Evolutionary conservation across 2,329 filamentous ascomycete genomes (phyloP), one percentile per base, ranked within the genome.

Genomic region (Claviceps monticola): DNA sequence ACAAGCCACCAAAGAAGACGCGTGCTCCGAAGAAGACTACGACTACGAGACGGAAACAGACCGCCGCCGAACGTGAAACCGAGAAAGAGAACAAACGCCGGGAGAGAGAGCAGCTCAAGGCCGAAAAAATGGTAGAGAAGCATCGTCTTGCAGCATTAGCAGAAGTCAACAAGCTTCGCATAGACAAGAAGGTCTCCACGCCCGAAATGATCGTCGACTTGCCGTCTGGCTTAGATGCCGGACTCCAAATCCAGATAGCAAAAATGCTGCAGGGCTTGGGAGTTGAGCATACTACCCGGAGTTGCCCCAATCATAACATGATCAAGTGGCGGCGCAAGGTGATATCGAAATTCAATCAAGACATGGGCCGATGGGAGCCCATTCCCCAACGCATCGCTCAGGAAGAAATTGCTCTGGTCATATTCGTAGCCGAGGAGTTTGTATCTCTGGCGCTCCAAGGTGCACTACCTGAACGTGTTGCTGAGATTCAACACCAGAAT

Each of bases 141-240:
- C 76, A 82, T 56, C 71, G 72, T 3, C 79, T 78, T 11, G 77
- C 79, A 6, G 83, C 86, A 7, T 67, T 90, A 21, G 79, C 80
- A 3, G 81, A 86, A 56, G 84, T 82, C 43, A 91, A 91, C 66
- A 88, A 84, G 60, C 68, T 83, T 9, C 80, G 80, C 49, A 80
- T 79, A 0, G 82, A 88, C 66, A 88, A 87, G 67, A 88, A 86
- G 58, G 69, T 82, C 0, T 84, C 85, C 0, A 78, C 81, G 0
- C 76, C 76, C 0, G 86, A 93, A 64, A 91, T 93, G 86, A 82
- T 91, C 49, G 74, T 88, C 1, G 79, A 87, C 58, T 69, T 91
- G 23, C 77, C 86, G 0, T 66, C 68, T 0, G 74, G 73, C 1
- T 67, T 91, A 1, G 66, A 75, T 21, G 64, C 72, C 0, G 69